Conservation (phyloP, 176 grass and related monocot genomes). For the Pontederia paniculata region DNA sequence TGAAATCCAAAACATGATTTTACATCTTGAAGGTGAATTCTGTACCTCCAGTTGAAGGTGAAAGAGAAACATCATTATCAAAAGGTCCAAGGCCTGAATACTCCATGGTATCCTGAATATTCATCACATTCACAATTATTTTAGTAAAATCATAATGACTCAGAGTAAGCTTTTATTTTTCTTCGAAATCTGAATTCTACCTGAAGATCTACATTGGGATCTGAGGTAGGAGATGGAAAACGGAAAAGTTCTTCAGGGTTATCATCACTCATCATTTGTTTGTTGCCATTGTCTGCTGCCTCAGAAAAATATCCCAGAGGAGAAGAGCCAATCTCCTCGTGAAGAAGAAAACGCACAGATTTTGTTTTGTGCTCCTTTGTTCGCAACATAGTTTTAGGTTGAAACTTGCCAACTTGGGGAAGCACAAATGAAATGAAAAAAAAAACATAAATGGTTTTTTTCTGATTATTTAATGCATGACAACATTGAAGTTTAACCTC, state of each 20-base stretch:
- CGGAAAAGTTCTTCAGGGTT: slow-evolving; percentile 17
- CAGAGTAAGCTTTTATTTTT: background rate
- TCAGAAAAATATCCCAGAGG: slow-evolving; percentile 21
- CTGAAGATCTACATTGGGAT: slow-evolving; percentile 5
- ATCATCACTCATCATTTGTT: slow-evolving; percentile 14
- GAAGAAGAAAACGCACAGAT: slow-evolving; percentile 42
- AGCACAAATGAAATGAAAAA: too few relatives aligned
- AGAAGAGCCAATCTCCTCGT: slow-evolving; percentile 6
- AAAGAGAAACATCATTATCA: too few relatives aligned
- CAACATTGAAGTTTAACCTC: too few relatives aligned
- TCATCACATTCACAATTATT: too few relatives aligned
- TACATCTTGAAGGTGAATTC: too few relatives aligned
- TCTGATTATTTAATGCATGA: too few relatives aligned
- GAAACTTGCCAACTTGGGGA: slow-evolving; percentile 19
- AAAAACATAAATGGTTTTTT: too few relatives aligned
- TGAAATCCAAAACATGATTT: too few relatives aligned
- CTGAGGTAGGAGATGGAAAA: slow-evolving; percentile 19
- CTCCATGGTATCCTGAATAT: too few relatives aligned
- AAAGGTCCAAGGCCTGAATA: too few relatives aligned
- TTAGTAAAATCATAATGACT: background rate
- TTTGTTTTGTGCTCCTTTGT: slow-evolving; percentile 29
- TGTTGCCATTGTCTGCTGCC: background rate
- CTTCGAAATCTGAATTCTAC: background rate
- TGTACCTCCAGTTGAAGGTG: too few relatives aligned
- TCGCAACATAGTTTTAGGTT: slow-evolving; percentile 15